Percentiles rank a stretch among this genome's conserved stretches.
phyloP scores from a whole-genome alignment of 75 land plant genomes.

The Gnetum montanum region DNA sequence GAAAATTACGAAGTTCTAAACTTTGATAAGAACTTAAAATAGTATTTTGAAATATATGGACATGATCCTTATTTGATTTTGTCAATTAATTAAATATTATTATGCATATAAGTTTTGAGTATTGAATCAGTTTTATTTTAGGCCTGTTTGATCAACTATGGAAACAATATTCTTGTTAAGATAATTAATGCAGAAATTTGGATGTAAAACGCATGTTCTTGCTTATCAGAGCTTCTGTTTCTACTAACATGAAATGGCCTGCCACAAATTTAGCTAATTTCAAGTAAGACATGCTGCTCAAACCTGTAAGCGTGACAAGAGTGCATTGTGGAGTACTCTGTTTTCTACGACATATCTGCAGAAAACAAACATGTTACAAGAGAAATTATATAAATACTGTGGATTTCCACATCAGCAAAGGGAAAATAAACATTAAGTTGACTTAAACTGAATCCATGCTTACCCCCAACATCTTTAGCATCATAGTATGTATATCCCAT shows the following conservation, averaged over 20 bases:
- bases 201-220: not conserved
- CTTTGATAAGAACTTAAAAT: no score
- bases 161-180: no score
- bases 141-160: no score
- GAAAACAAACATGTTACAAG: not conserved
- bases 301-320: slow-evolving; percentile 72
- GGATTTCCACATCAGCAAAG: slow-evolving; percentile 4
- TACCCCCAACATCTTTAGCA: slow-evolving; percentile 94
- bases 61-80: no score
- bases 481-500: slow-evolving; percentile 67
- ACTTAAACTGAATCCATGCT: slow-evolving; percentile 2
- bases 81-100: no score
- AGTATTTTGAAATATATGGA: no score
- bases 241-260: not conserved
- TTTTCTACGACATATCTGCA: slow-evolving; percentile 95
- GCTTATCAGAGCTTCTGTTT: no score
- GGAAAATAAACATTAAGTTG: not conserved
- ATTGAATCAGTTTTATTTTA: no score
- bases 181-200: no score
- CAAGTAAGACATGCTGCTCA: not conserved
- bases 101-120: no score
- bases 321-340: slow-evolving; percentile 65
- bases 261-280: not conserved
- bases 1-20: no score
- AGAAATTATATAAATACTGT: not conserved